Base-by-base conservation (phyloP, 768 basidiomycete species). In the Lentinus tigrinus region DNA sequence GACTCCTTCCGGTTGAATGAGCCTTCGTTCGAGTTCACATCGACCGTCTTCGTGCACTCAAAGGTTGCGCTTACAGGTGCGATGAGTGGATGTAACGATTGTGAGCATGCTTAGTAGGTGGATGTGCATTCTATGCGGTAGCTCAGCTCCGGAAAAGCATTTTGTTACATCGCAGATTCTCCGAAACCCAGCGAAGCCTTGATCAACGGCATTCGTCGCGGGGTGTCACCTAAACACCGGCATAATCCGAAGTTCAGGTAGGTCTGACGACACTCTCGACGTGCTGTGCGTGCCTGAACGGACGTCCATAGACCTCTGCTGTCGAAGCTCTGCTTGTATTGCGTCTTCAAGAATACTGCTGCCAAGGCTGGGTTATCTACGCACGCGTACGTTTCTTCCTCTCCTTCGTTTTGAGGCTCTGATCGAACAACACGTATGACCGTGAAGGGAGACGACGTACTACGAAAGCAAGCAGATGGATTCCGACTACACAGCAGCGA, bases 171-270 rank as follows among this genome's bases (percentile, higher is more conserved):
- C 2, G 80, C 85, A 14, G 84, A 84, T 47, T 74, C 78, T 0
- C 53, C 65, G 2, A 61, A 64, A n/a, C 58, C 74, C 5, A 68
- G 73, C 27, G 90, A 95, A 67, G 78, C 91, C 21, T 66, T 93
- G 46, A 89, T 90, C 62, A 91, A 90, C 60, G 92, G 93, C 2
- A 73, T 86, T n/a, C 87, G 82, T 65, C 85, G 92, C 44, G 92
- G 92, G 2, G 84, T 89, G 1, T 75, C 89, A 11, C 82, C 87
- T 0, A 92, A 89, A 67, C 83, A 90, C 64, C 78, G 88, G 24
- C 76, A 81, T 60, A 79, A 79, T 31, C 72, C 79, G 7, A 87
- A 86, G 69, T 85, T 81, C 39, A 82, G 85, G 91, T 88, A 55
- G 48, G 71, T 55, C 6, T 13, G 4, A 38, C 19, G 9, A n/a